A percentile compares a stretch with the other conserved stretches of the same genome.
Conservation (phyloP, 1,139 yeast species). For the Arxiozyma heterogenica region DNA sequence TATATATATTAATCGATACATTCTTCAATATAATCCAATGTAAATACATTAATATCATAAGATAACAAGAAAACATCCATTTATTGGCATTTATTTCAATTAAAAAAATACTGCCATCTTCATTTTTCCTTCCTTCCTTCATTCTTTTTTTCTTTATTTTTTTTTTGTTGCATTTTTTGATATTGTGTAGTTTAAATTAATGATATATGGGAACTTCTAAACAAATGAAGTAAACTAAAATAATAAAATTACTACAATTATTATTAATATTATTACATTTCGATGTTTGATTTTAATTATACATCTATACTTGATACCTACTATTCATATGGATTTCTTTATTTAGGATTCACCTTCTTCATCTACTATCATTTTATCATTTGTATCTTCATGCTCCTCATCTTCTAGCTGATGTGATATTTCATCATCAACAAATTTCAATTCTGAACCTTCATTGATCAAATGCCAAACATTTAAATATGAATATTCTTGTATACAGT, state of each 20-base stretch:
- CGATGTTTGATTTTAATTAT: neutral
- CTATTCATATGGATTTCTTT: neutral
- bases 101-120: neutral
- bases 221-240: too few species aligned
- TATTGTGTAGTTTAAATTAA: neutral
- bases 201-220: neutral
- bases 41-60: too few species aligned
- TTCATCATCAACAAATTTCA: slow-evolving; percentile 33
- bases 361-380: neutral
- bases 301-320: neutral
- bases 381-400: neutral
- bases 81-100: too few species aligned
- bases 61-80: too few species aligned
- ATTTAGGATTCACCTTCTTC: neutral
- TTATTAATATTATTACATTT: neutral
- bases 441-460: slow-evolving; percentile 52
- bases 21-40: too few species aligned
- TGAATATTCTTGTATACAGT: slow-evolving; percentile 67
- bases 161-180: too few species aligned
- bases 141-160: too few species aligned
- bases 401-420: neutral
- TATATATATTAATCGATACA: too few species aligned
- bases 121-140: too few species aligned
- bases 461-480: slow-evolving; percentile 70
- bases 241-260: too few species aligned